Percentiles rank a stretch among this genome's conserved stretches.
These are phyloP conservation scores for Hypsizygus ulmarius DNA, from an alignment of 1,284 basidiomycete genomes.

Conservation along the genomic window DNA sequence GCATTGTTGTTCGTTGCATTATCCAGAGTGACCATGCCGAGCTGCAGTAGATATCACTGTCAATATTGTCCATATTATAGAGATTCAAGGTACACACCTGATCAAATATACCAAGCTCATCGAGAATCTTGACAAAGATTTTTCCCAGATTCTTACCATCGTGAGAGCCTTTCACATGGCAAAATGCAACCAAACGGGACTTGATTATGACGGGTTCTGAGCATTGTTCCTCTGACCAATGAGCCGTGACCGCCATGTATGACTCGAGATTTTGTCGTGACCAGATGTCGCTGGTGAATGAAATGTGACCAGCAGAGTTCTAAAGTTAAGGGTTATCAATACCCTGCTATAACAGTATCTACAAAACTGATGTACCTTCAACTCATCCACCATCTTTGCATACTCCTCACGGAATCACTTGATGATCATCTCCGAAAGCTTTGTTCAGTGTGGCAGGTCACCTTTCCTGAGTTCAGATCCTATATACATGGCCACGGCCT, in stretches of 20 bases:
- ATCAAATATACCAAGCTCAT: constrained; percentile 10
- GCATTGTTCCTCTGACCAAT: constrained; percentile 14
- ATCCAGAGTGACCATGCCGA: constrained; percentile 15
- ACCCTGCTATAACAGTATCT: background rate
- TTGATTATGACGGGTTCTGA: constrained; percentile 10
- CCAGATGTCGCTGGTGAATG: constrained; percentile 31
- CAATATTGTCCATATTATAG: too few species aligned
- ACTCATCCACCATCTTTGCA: background rate
- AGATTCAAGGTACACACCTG: too few species aligned
- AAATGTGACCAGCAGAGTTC: constrained; percentile 24
- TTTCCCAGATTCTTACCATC: constrained; percentile 14
- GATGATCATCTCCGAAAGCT: constrained; percentile 3
- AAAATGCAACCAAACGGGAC: constrained; percentile 23
- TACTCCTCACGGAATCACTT: constrained; percentile 23
- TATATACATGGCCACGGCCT: too few species aligned
- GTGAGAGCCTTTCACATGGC: constrained; percentile 15
- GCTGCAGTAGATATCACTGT: constrained; percentile 2
- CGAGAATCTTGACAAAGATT: constrained; percentile 12
- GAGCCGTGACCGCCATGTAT: constrained; percentile 28
- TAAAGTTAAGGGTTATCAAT: constrained; percentile 6
- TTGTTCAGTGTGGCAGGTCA: constrained; percentile 17
- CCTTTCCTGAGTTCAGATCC: constrained; percentile 6
- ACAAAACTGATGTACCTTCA: background rate
- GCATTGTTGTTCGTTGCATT: constrained; percentile 25
- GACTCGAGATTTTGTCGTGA: constrained; percentile 17